Evolutionary conservation across 1,284 basidiomycete genomes (phyloP).

Genomic region (Pseudozyma sp.): DNA sequence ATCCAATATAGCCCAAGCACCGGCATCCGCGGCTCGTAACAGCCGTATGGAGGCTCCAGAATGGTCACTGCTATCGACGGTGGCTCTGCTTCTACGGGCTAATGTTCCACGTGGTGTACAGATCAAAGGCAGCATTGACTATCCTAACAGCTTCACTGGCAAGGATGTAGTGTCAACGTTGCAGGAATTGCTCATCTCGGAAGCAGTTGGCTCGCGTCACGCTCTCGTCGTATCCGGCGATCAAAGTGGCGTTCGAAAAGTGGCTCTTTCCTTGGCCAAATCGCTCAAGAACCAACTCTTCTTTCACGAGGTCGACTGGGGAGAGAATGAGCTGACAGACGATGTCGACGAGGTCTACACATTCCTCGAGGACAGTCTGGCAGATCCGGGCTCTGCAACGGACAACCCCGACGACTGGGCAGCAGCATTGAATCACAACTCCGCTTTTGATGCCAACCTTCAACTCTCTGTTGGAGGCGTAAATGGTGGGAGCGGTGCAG

Average conservation of each 20-base stretch:
- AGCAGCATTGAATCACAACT: slow-evolving; percentile 30
- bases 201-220: slow-evolving; percentile 70
- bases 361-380: slow-evolving; percentile 82
- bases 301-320: slow-evolving; percentile 98
- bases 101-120: slow-evolving; percentile 86
- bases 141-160: slow-evolving; percentile 66
- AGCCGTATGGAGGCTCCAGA: slow-evolving; percentile 70
- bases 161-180: slow-evolving; percentile 63
- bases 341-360: slow-evolving; percentile 95
- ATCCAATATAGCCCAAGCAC: background rate
- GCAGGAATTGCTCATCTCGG: slow-evolving; percentile 40
- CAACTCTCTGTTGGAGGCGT: slow-evolving; percentile 26
- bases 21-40: slow-evolving; percentile 2
- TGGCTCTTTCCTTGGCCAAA: slow-evolving; percentile 85
- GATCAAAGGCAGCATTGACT: slow-evolving; percentile 71
- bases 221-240: slow-evolving; percentile 22
- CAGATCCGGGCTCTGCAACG: slow-evolving; percentile 20
- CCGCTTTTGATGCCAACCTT: slow-evolving; percentile 31
- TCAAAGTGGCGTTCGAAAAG: slow-evolving; percentile 71
- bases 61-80: slow-evolving; percentile 84
- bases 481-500: slow-evolving; percentile 4
- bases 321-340: slow-evolving; percentile 83
- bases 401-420: slow-evolving; percentile 40
- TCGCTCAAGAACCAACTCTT: slow-evolving; percentile 91
- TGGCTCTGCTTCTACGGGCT: slow-evolving; percentile 87